Conservation (phyloP, 2,329 filamentous ascomycete genomes). For the Arachnomyces sp. region DNA sequence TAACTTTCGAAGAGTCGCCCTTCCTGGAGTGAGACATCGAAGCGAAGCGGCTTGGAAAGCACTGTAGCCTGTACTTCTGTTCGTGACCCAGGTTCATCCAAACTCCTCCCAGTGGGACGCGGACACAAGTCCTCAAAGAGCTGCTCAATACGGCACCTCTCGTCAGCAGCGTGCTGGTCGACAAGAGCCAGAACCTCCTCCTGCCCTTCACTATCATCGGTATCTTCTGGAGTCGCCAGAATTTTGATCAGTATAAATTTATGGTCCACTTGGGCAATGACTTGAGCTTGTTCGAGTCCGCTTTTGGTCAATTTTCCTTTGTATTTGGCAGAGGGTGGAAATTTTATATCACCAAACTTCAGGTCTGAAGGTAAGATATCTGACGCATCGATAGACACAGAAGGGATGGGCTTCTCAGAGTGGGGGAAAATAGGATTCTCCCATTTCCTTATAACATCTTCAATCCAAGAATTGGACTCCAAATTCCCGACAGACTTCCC, state of each 20-base stretch:
- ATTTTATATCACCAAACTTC: conserved; percentile 15
- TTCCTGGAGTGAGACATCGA: conserved; percentile 59
- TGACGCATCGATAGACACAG: conserved; percentile 22
- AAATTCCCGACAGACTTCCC: conserved; percentile 12
- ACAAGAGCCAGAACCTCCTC: conserved; percentile 58
- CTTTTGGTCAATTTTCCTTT: conserved; percentile 50
- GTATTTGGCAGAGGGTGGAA: conserved; percentile 21
- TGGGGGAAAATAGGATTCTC: conserved; percentile 66
- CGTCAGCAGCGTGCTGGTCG: conserved; percentile 93
- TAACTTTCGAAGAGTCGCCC: conserved; percentile 47
- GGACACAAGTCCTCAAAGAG: conserved; percentile 54
- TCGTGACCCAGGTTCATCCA: conserved; percentile 12
- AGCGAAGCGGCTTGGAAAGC: conserved; percentile 49
- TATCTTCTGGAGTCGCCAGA: conserved; percentile 3
- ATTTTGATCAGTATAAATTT: conserved; percentile 78
- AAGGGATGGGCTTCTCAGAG: conserved; percentile 36
- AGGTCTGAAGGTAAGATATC: neutral
- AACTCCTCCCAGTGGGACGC: conserved; percentile 11
- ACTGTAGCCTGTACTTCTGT: conserved; percentile 23
- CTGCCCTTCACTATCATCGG: conserved; percentile 1
- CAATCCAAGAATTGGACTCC: conserved; percentile 46
- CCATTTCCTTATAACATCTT: conserved; percentile 56
- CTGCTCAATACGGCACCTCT: conserved; percentile 69
- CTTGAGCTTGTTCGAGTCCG: conserved; percentile 50
- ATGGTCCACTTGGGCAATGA: conserved; percentile 75